Base-by-base conservation (phyloP, 208 protist species). In the Wallacemonas collosoma region DNA sequence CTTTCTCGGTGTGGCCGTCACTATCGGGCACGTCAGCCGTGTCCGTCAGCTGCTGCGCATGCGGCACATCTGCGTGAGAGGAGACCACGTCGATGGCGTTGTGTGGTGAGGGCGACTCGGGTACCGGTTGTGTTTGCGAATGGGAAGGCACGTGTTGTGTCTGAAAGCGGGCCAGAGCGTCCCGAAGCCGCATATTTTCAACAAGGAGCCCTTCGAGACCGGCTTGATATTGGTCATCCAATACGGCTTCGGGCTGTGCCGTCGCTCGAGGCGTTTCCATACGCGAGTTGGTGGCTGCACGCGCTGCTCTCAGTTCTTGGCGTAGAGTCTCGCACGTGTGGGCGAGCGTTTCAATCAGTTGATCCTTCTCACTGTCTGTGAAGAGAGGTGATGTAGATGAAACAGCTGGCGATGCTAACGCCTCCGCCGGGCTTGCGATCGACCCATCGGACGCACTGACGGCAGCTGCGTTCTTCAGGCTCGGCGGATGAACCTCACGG, bases 121-220 rank as follows among this genome's bases (percentile, higher is more conserved):
- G 26, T 26, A 26, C 26, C 26, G 26, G 26, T 26, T 26, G 26
- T 26, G 26, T 0, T 26, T 26, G 26, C 26, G 26, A 26, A 26
- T 26, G 0, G 26, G 26, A 26, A 26, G 26, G 26, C 26, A 26
- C 26, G 26, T 26, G 26, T 0, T 26, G 26, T 26, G 38, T 12
- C 61, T 80, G 62, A 14, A 62, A 40, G 48, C 72, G 68, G 6
- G 40, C 75, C 0, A 69, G 45, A 11, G 60, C 54, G 4, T 64
- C 60, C 12, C 68, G 53, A 11, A 80, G 62, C 14, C 75, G 60
- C 11, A 57, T 70, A 40, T 80, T 80, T 56, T 80, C 75, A 2
- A 62, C 75, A 2, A 69, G 63, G 15, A 80, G 41, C 11, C 14
- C 51, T 39, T 75, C 75, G 11, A 75, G 4, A 41, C 35, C 14